Conservation (phyloP, 2,329 filamentous ascomycete species). For the Diaporthe aspalathi region DNA sequence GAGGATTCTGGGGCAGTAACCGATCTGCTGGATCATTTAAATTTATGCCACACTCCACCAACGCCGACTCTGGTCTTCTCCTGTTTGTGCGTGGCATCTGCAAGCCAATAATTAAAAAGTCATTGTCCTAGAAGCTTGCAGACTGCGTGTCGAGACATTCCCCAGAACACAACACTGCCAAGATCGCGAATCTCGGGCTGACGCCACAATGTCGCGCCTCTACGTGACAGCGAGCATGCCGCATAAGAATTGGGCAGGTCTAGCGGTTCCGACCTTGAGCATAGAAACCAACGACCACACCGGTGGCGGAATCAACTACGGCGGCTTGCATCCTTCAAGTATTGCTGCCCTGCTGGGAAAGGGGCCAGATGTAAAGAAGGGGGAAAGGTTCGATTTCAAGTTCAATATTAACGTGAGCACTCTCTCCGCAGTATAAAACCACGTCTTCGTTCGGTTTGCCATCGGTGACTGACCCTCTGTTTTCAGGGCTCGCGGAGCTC, state of each 20-base stretch:
- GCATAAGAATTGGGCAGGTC: slow-evolving; percentile 28
- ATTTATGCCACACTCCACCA: background rate
- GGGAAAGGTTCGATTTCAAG: slow-evolving; percentile 30
- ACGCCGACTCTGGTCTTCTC: too few species aligned
- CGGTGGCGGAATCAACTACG: slow-evolving; percentile 19
- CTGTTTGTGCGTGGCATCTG: background rate
- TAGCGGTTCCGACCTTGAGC: slow-evolving; percentile 24
- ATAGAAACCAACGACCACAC: slow-evolving; percentile 33
- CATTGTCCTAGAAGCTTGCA: background rate
- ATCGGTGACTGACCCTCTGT: background rate
- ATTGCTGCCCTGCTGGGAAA: slow-evolving; percentile 32
- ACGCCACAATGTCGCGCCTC: slow-evolving; percentile 18
- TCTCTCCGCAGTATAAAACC: background rate
- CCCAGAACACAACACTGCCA: background rate
- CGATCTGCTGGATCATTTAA: background rate
- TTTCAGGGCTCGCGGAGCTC: slow-evolving; percentile 19
- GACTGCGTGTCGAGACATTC: background rate
- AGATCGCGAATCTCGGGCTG: too few species aligned
- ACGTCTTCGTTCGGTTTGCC: background rate
- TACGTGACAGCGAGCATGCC: slow-evolving; percentile 31
- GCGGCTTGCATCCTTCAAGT: slow-evolving; percentile 26
- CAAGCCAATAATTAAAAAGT: background rate
- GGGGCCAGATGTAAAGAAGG: slow-evolving; percentile 23
- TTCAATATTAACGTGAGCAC: slow-evolving; percentile 25
- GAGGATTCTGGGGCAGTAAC: background rate